These are phyloP conservation scores for Canavalia ensiformis DNA, from an alignment of 306 rosid genomes.

Conservation along the genomic window DNA sequence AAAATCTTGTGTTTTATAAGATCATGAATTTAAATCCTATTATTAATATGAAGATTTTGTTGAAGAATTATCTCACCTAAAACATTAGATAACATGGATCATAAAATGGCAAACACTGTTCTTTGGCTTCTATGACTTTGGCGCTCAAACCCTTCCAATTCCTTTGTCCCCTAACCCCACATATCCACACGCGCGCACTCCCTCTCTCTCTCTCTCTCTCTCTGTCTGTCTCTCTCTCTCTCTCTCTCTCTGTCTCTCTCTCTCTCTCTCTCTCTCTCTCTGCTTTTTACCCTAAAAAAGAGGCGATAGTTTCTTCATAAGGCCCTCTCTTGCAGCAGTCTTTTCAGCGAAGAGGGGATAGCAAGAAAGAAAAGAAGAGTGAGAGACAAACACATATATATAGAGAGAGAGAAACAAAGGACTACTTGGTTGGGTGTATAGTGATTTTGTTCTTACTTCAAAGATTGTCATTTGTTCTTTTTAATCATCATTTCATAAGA, in stretches of 20 bases:
- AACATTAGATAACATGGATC: neutral
- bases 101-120: constrained; percentile 55
- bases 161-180: constrained; percentile 44
- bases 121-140: constrained; percentile 47
- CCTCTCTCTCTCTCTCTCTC: constrained; percentile 43
- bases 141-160: constrained; percentile 54
- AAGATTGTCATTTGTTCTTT: constrained; percentile 42
- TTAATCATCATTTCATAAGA: constrained; percentile 13
- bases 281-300: constrained; percentile 62
- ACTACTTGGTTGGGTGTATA: constrained; percentile 37
- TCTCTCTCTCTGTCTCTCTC: constrained; percentile 42
- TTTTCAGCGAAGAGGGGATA: constrained; percentile 55
- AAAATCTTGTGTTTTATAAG: no score
- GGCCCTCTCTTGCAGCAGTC: constrained; percentile 59
- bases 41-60: no score
- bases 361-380: neutral
- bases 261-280: constrained; percentile 43
- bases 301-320: constrained; percentile 65
- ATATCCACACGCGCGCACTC: constrained; percentile 26
- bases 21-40: no score
- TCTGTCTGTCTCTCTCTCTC: constrained; percentile 41
- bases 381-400: neutral
- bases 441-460: constrained; percentile 51
- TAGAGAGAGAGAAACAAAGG: constrained; percentile 4
- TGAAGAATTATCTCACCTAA: no score